A percentile compares a stretch with the other conserved stretches of the same genome.
Conservation (phyloP, 1,139 yeast species). For the Yamadazyma trypodendri region DNA sequence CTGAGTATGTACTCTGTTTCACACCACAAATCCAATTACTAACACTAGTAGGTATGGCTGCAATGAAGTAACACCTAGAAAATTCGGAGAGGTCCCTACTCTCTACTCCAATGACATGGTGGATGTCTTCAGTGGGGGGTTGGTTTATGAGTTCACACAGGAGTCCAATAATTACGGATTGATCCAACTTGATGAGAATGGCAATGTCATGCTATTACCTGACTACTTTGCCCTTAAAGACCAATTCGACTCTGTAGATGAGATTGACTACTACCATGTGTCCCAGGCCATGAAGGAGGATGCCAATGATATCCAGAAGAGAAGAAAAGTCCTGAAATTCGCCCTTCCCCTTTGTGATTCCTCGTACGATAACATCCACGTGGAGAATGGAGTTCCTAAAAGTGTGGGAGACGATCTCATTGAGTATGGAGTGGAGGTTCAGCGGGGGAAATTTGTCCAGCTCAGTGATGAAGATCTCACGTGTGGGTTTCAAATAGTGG, state of each 20-base stretch:
- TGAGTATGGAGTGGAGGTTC: slow-evolving; percentile 44
- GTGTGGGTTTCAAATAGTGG: slow-evolving; percentile 35
- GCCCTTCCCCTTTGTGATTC: slow-evolving; percentile 41
- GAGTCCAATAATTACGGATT: slow-evolving; percentile 89
- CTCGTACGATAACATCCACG: slow-evolving; percentile 52
- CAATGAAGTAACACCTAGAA: slow-evolving; percentile 77
- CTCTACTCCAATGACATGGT: slow-evolving; percentile 75
- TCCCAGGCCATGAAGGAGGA: slow-evolving; percentile 26
- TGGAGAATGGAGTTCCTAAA: slow-evolving; percentile 47
- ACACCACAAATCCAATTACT: slow-evolving; percentile 6
- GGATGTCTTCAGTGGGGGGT: slow-evolving; percentile 84
- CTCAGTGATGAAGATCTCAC: slow-evolving; percentile 39
- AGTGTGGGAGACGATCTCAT: slow-evolving; percentile 47
- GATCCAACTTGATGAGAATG: slow-evolving; percentile 58
- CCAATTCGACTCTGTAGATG: slow-evolving; percentile 40
- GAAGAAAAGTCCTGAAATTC: slow-evolving; percentile 23
- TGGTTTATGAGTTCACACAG: slow-evolving; percentile 88
- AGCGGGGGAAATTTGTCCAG: slow-evolving; percentile 47
- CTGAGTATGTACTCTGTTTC: slow-evolving; percentile 56
- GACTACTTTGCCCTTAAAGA: slow-evolving; percentile 55
- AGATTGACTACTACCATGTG: slow-evolving; percentile 25
- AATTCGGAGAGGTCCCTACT: slow-evolving; percentile 73
- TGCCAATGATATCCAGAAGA: slow-evolving; percentile 24
- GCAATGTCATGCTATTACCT: slow-evolving; percentile 51
- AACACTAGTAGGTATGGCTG: slow-evolving; percentile 58